Evolutionary conservation across 2,329 filamentous ascomycete species (phyloP), one percentile per base, ranked within the genome.

Genomic region (Colletotrichum lupini): DNA sequence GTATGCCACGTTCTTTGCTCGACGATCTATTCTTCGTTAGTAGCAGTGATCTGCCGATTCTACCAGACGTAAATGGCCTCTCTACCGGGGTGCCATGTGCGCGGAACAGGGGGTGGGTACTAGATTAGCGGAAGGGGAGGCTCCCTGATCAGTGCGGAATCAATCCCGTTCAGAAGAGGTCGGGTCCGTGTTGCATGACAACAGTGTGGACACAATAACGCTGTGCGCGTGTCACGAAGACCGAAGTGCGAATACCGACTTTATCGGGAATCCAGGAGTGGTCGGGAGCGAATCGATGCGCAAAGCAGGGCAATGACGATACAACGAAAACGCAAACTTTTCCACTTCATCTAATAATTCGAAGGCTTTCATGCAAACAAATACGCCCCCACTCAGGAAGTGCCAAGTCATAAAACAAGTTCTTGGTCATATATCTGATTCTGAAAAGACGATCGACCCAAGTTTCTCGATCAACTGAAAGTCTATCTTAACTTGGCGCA

Each of bases 201-300:
- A 8, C 12, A 26, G 3, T 16, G 63, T 67, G 63, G 63, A 42
- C 14, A 19, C 16, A 42, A 42, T 5, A 42, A 11, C 12, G 22
- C 19, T 24, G 14, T n/a, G 24, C 14, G 28, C n/a, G 19, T 24
- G 8, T 55, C 16, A 42, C 26, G 24, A 30, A 66, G 37, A 59
- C 55, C 67, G 67, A 70, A 64, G 5, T 53, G 67, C 67, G 67
- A 70, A 52, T 65, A 42, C 67, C 55, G 53, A 70, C 30, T 28
- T 63, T 42, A n/a, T 26, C 14, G 32, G 66, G 30, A 59, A 22
- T 12, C 16, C 5, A 12, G 6, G 12, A 46, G 30, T 19, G n/a
- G 37, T 30, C 53, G 53, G 42, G 35, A 65, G 67, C 53, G 37
- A 53, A 63, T 19, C 19, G 0, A 11, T 24, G 22, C 19, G n/a